Percentiles rank a stretch among this genome's conserved stretches.
Conservation (phyloP, 2,329 filamentous ascomycete species). For the Didymella glomerata region DNA sequence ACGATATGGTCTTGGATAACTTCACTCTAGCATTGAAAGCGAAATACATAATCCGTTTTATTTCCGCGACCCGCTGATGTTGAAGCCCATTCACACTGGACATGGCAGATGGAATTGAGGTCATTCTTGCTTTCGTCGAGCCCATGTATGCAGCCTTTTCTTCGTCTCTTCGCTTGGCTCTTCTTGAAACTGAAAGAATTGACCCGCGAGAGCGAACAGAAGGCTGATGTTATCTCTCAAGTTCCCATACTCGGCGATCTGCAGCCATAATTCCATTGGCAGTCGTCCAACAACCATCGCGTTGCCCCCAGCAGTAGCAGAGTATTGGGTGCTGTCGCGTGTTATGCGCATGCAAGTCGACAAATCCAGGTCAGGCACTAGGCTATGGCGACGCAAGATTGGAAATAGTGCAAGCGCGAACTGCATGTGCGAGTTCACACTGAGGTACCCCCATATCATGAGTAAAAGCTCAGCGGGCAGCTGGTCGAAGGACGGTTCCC, state of each 20-base stretch:
- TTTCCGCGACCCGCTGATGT: neutral
- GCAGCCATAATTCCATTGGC: conserved; percentile 53
- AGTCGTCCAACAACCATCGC: conserved; percentile 28
- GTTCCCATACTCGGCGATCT: conserved; percentile 51
- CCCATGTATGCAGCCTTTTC: conserved; percentile 27
- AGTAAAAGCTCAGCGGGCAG: conserved; percentile 59
- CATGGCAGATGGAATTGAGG: neutral
- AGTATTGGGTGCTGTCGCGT: conserved; percentile 10
- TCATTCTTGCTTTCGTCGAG: conserved; percentile 22
- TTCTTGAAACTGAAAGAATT: conserved; percentile 28
- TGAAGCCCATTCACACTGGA: neutral
- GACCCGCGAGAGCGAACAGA: conserved; percentile 40
- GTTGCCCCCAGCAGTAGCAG: neutral
- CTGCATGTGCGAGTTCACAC: conserved; percentile 54
- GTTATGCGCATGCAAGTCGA: conserved; percentile 39
- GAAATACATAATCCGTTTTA: no score
- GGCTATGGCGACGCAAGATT: conserved; percentile 50
- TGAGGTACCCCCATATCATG: conserved; percentile 54
- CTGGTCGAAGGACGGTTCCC: conserved; percentile 43
- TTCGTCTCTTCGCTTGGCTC: conserved; percentile 26
- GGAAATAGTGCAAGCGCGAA: conserved; percentile 59
- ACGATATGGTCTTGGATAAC: neutral
- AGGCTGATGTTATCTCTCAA: conserved; percentile 52
- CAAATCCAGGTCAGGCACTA: conserved; percentile 41
- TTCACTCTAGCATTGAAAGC: neutral